Evolutionary conservation across 768 basidiomycete species (phyloP).

Genomic region (Mycena metata): DNA sequence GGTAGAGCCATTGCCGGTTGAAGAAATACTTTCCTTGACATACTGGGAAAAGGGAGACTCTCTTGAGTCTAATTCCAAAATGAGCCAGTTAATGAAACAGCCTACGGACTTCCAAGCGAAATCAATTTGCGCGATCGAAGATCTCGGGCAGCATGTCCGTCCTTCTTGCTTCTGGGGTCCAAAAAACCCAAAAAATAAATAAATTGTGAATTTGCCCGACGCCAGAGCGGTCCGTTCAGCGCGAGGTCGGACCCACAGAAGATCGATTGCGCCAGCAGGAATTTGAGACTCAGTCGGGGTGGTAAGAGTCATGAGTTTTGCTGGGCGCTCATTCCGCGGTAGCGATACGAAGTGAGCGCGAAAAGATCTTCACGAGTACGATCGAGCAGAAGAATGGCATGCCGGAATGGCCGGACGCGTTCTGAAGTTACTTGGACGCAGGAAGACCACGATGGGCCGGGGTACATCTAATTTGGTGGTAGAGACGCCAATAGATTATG

Average conservation of each 20-base stretch:
- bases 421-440: conserved; percentile 23
- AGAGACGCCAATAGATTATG: background rate
- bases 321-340: conserved; percentile 10
- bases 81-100: conserved; percentile 16
- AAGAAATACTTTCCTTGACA: background rate
- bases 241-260: conserved; percentile 31
- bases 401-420: conserved; percentile 13
- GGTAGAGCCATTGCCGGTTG: background rate
- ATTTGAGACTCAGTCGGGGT: conserved; percentile 1
- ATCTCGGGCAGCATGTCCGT: background rate
- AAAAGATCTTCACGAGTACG: conserved; percentile 17
- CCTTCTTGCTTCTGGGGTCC: conserved; percentile 21
- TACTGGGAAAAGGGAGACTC: conserved; percentile 1
- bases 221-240: background rate
- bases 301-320: background rate
- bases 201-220: no score
- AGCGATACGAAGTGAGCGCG: background rate
- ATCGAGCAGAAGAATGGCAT: conserved; percentile 25
- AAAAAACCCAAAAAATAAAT: background rate
- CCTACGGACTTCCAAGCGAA: conserved; percentile 10
- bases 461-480: conserved; percentile 11
- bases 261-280: conserved; percentile 1
- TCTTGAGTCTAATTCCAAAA: conserved; percentile 14
- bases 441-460: conserved; percentile 4
- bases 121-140: conserved; percentile 18